Base-by-base conservation (phyloP, 495 filamentous ascomycete genomes). In the Cladorrhinum samala region DNA sequence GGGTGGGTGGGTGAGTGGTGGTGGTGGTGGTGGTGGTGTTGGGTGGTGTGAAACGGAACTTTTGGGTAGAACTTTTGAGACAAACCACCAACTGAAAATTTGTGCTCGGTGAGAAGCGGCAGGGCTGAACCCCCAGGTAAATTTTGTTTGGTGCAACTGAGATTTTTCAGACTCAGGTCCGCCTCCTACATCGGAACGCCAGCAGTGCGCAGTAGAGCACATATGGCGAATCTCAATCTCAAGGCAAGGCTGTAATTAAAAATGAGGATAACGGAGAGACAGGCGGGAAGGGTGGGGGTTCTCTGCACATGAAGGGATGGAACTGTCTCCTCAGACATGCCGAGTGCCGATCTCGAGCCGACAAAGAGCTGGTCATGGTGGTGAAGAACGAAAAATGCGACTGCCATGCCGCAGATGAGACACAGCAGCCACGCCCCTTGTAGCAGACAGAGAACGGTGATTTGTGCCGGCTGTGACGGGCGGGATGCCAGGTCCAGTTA, bases 341-440 rank as follows among this genome's bases (percentile, higher is more conserved):
- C 52, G 58, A 54, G 42, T 54, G 61, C 50, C 50, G 58, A 61
- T 64, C 61, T 41, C 40, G 11, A 25, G 37, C 13, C 39, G 30
- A 49, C 21, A 16, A 24, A 33, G 36, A 30, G 18, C 20, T 33
- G 40, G 27, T 27, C 30, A 16, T 45, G 47, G 41, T 50, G 55
- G 30, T 56, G 55, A 53, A 20, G 38, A 47, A 41, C 46, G 33
- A 4, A 14, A 41, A 41, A 14, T 18, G 13, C 39, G 48, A 25
- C 21, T 55, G 47, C 48, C 51, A 46, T 44, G 9, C 39, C 57
- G 56, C 58, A 61, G 41, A 16, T 41, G 39, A 41, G 39, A 41
- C 39, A 41, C n/a, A 14, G n/a, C 13, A 41, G 39, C 13, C 39
- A 41, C n/a, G 39, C 30, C n/a, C n/a, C n/a, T n/a, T n/a, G n/a